Evolutionary conservation across 1,284 basidiomycete genomes (phyloP), one percentile per base, ranked within the genome.

Genomic region (Apiotrichum domesticum): DNA sequence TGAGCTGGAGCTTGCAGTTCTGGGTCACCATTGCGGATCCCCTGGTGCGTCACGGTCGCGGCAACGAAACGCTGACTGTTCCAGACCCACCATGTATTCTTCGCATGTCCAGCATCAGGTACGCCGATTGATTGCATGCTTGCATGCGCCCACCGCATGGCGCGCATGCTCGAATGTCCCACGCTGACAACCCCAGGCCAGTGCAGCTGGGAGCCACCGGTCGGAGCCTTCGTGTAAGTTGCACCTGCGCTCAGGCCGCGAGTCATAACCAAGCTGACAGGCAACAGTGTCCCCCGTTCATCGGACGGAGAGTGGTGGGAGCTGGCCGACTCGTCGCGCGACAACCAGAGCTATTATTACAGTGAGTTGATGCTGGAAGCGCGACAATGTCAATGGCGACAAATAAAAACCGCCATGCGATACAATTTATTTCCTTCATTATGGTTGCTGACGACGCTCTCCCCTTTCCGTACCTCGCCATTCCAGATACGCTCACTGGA

Each of bases 301-400:
- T 80, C 83, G 3, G 85, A 88, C 37, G 93, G 93, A 47, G 90
- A 95, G 72, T 97, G 92, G 92, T 95, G 92, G 90, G 91, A 96
- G 74, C 81, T 96, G 62, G 80, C 82, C 45, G 92, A 95, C 73
- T 85, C 88, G 40, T 81, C 84, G 35, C 80, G 86, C 42, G 85
- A 84, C 53, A 86, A 87, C 40, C 79, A 92, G 56, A 85, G 88
- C 11, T 97, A 97, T 74, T 97, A 92, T 76, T 94, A 93, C 77
- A 90, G 70, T 70, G 47, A 90, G 70, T 66, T 45, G 7, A 21
- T 21, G 21, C 21, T 21, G 21, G 21, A 21, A 21, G 21, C 21
- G 21, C 21, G 21, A 21, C 21, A 21, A 21, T 21, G 21, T 21
- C 21, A 21, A 21, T 21, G 21, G 21, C 21, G 21, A 21, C 21